phyloP scores from a whole-genome alignment of 2,329 filamentous ascomycete genomes.

The Fusarium tjaetaba region DNA sequence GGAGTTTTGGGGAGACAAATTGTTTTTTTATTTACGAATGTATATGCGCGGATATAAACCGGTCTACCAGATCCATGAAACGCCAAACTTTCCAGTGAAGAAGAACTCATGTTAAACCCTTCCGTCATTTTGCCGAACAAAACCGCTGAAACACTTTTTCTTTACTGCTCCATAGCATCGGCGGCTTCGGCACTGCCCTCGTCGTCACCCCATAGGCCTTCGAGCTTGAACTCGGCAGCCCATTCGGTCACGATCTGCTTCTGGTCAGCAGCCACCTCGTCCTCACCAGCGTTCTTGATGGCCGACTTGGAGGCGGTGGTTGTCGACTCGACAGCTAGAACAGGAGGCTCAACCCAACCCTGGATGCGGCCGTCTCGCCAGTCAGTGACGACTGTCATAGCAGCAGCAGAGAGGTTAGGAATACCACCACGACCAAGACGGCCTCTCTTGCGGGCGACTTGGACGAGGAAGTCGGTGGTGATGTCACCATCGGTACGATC shows the following conservation, averaged over 20 bases:
- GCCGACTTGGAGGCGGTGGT: slow-evolving; percentile 46
- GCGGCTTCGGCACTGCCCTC: slow-evolving; percentile 56
- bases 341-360: slow-evolving; percentile 86
- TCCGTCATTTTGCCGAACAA: slow-evolving; percentile 39
- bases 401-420: slow-evolving; percentile 87
- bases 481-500: slow-evolving; percentile 74
- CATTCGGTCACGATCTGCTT: slow-evolving; percentile 92
- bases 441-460: slow-evolving; percentile 93
- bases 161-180: slow-evolving; percentile 64
- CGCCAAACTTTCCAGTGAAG: slow-evolving; percentile 47
- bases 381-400: slow-evolving; percentile 94
- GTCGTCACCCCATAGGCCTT: slow-evolving; percentile 84
- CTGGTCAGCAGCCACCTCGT: slow-evolving; percentile 68
- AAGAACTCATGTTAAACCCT: slow-evolving; percentile 42
- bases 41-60: slow-evolving; percentile 45
- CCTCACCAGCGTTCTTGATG: slow-evolving; percentile 53
- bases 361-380: slow-evolving; percentile 96
- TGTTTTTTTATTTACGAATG: slow-evolving; percentile 40
- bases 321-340: slow-evolving; percentile 62
- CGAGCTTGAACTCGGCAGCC: slow-evolving; percentile 94
- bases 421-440: slow-evolving; percentile 88
- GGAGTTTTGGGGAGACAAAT: slow-evolving; percentile 39
- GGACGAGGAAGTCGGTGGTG: slow-evolving; percentile 91
- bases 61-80: slow-evolving; percentile 47
- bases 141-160: slow-evolving; percentile 12